These are phyloP conservation scores for Cyclotella distinguenda DNA, from an alignment of 108 stramenopile species.

Conservation along the genomic window DNA sequence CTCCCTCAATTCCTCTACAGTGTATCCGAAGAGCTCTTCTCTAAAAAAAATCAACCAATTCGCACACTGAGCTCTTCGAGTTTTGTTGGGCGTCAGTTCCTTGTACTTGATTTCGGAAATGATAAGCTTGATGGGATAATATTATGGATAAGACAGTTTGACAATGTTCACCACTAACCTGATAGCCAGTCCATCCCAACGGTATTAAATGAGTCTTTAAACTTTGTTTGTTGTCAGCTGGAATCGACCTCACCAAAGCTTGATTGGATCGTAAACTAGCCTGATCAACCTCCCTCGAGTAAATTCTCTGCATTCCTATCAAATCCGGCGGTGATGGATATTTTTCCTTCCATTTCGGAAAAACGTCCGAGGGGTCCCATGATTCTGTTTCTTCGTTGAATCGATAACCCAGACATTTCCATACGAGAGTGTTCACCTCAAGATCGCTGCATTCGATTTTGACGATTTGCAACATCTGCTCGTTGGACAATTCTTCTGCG, in stretches of 20 bases:
- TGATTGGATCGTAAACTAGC: conserved; percentile 79
- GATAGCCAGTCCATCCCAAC: conserved; percentile 83
- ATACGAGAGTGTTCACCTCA: conserved; percentile 89
- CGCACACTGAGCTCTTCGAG: conserved; percentile 90
- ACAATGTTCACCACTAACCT: conserved; percentile 34
- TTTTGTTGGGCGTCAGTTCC: conserved; percentile 95
- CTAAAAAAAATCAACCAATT: conserved; percentile 91
- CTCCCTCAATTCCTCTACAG: conserved; percentile 80
- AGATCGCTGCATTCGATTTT: conserved; percentile 70
- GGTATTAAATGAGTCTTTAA: conserved; percentile 76
- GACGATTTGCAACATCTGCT: conserved; percentile 78
- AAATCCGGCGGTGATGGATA: conserved; percentile 92
- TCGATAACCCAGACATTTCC: conserved; percentile 95
- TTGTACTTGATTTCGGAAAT: conserved; percentile 43
- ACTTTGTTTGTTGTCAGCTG: conserved; percentile 78
- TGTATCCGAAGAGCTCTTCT: conserved; percentile 86
- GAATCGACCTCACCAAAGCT: conserved; percentile 72
- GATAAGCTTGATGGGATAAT: neutral
- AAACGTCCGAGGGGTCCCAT: conserved; percentile 74
- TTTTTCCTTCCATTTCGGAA: conserved; percentile 89
- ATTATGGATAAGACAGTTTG: neutral
- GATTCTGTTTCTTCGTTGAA: conserved; percentile 53
- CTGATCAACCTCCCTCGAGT: conserved; percentile 81
- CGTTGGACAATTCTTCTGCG: conserved; percentile 74
- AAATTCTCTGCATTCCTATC: conserved; percentile 88